Percentiles rank a stretch among this genome's conserved stretches.
phyloP scores from a whole-genome alignment of 2,329 filamentous ascomycete genomes.

The Apiospora arundinis region DNA sequence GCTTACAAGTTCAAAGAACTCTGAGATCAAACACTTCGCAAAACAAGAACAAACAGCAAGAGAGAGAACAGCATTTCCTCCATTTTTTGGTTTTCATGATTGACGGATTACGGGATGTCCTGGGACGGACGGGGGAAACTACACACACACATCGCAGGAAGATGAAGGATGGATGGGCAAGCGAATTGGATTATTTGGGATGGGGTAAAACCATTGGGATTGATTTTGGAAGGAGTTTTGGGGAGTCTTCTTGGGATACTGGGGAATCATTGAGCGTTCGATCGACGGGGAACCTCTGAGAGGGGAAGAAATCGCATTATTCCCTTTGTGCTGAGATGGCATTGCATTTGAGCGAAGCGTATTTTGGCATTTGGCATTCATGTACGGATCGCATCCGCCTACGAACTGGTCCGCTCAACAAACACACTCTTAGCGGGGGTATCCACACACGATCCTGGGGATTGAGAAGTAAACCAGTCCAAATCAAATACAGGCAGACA shows the following conservation, averaged over 20 bases:
- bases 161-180: neutral
- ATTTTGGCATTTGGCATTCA: neutral
- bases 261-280: neutral
- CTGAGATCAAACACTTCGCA: neutral
- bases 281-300: neutral
- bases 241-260: neutral
- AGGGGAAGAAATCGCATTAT: neutral
- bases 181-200: neutral
- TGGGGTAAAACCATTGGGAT: neutral
- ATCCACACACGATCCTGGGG: neutral
- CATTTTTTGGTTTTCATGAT: neutral
- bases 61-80: neutral
- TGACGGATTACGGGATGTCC: neutral
- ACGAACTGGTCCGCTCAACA: neutral
- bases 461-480: neutral
- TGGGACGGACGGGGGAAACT: neutral
- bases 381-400: neutral
- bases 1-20: neutral
- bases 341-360: slow-evolving; percentile 17
- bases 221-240: neutral
- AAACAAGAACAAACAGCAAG: neutral
- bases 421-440: neutral
- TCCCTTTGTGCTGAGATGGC: slow-evolving; percentile 2
- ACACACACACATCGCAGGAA: slow-evolving; percentile 13
- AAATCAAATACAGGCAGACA: neutral